Percentiles rank a stretch among this genome's conserved stretches.
Evolutionary conservation across 202 grass and related monocot species (phyloP).

Genomic region (Bolboschoenoplectus hybrid): DNA sequence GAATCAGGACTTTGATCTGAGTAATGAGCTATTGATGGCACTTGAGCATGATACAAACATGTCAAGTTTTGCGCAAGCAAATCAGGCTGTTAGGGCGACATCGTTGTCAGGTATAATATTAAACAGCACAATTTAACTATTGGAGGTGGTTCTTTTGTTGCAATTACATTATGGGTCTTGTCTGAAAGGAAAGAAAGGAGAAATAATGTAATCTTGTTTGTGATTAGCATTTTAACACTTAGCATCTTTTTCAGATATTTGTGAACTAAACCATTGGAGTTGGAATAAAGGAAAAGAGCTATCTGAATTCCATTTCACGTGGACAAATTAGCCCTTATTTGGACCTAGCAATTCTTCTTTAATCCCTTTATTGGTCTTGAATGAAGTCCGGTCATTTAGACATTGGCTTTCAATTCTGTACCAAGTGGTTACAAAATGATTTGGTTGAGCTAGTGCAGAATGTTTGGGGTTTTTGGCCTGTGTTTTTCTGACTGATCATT

Average conservation of each 20-base stretch:
- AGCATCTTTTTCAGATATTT: constrained; percentile 2
- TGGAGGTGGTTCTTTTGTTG: not conserved
- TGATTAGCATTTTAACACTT: not conserved
- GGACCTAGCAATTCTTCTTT: not conserved
- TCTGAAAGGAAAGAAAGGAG: not conserved
- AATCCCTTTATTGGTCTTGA: too few relatives aligned
- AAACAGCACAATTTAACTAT: not conserved
- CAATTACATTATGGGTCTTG: not conserved
- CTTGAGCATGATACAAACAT: constrained; percentile 48
- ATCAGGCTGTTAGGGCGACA: constrained; percentile 48
- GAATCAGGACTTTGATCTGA: constrained; percentile 45
- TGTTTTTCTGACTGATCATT: not conserved
- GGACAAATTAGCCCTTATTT: not conserved
- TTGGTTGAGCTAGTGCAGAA: not conserved
- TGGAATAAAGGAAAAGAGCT: not conserved
- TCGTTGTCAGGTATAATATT: constrained; percentile 57
- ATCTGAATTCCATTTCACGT: not conserved
- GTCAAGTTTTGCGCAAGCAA: constrained; percentile 37
- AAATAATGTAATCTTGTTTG: not conserved
- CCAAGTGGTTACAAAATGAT: not conserved
- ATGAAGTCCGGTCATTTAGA: too few relatives aligned
- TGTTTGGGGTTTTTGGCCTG: not conserved
- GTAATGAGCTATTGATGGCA: constrained; percentile 50
- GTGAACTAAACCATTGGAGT: not conserved
- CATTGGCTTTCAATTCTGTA: not conserved